Conservation (phyloP, 2,329 filamentous ascomycete species). For the Neofusicoccum laricinum region DNA sequence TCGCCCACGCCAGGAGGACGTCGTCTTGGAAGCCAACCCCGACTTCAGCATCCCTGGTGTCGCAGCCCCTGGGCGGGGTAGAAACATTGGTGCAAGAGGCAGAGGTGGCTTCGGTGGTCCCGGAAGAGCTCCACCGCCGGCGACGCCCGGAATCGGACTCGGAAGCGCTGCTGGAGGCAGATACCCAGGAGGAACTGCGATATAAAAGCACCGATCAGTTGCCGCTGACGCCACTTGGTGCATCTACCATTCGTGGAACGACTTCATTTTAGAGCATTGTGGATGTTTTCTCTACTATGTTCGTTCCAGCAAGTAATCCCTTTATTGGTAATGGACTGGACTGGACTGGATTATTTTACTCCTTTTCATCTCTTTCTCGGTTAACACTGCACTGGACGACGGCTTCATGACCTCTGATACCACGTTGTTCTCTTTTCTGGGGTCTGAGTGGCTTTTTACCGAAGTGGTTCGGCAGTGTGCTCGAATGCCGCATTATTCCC, state of each 20-base stretch:
- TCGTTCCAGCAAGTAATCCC: conserved; percentile 7
- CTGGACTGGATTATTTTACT: not conserved
- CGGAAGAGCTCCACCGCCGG: not conserved
- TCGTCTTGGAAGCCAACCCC: conserved; percentile 75
- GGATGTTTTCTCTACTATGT: not conserved
- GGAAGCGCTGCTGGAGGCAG: not conserved
- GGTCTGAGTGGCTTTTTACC: not conserved
- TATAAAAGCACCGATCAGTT: not conserved
- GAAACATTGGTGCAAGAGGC: conserved; percentile 21
- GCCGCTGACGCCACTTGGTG: not conserved
- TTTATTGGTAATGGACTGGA: conserved; percentile 1
- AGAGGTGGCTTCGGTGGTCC: not conserved
- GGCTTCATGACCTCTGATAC: conserved; percentile 9
- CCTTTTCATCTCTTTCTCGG: conserved; percentile 2
- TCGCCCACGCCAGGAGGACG: conserved; percentile 59
- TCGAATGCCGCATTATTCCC: not conserved
- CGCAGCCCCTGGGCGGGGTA: conserved; percentile 30
- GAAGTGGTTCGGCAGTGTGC: conserved; percentile 10
- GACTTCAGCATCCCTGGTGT: conserved; percentile 72
- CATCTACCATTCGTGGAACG: not conserved
- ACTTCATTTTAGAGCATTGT: not conserved
- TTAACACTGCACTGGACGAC: conserved; percentile 3
- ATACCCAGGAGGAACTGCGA: not conserved
- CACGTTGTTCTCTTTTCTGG: not conserved
- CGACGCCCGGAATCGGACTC: not conserved